These are phyloP conservation scores for Claviceps sp. DNA, from an alignment of 2,329 filamentous ascomycete species.

Conservation along the genomic window DNA sequence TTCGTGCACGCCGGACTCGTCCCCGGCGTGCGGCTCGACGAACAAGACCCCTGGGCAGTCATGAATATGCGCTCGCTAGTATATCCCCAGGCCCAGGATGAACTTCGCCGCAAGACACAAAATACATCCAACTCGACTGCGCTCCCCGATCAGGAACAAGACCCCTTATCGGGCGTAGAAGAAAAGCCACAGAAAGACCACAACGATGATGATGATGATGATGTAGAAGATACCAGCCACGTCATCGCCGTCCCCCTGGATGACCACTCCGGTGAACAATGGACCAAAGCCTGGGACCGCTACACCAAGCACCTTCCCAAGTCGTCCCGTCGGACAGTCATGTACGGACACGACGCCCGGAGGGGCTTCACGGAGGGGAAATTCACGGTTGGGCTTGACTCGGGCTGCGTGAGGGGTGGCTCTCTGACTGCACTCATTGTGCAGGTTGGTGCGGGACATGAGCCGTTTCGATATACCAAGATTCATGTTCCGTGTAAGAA, in stretches of 20 bases:
- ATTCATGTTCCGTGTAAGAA: conserved; percentile 28
- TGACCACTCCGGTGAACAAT: conserved; percentile 42
- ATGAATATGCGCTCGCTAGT: conserved; percentile 89
- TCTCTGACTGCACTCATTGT: conserved; percentile 67
- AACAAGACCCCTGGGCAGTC: conserved; percentile 63
- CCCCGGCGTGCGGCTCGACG: conserved; percentile 54
- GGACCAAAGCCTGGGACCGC: conserved; percentile 51
- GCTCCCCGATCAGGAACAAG: not conserved
- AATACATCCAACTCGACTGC: not conserved
- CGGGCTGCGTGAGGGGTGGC: conserved; percentile 64
- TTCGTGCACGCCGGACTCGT: conserved; percentile 80
- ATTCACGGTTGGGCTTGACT: conserved; percentile 78
- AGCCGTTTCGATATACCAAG: conserved; percentile 20
- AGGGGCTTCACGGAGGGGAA: conserved; percentile 45
- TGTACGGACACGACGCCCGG: conserved; percentile 81
- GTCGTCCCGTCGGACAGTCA: conserved; percentile 45
- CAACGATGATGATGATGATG: not conserved
- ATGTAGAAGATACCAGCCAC: conserved; percentile 5
- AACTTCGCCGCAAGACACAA: conserved; percentile 23
- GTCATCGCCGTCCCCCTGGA: conserved; percentile 25
- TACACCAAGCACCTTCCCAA: conserved; percentile 25
- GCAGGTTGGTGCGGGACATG: conserved; percentile 28
- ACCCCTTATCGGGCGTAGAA: not conserved
- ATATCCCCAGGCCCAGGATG: conserved; percentile 30
- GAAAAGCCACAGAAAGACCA: conserved; percentile 8